Evolutionary conservation across 805 yeast species (phyloP).

Genomic region (Hanseniaspora thailandica): DNA sequence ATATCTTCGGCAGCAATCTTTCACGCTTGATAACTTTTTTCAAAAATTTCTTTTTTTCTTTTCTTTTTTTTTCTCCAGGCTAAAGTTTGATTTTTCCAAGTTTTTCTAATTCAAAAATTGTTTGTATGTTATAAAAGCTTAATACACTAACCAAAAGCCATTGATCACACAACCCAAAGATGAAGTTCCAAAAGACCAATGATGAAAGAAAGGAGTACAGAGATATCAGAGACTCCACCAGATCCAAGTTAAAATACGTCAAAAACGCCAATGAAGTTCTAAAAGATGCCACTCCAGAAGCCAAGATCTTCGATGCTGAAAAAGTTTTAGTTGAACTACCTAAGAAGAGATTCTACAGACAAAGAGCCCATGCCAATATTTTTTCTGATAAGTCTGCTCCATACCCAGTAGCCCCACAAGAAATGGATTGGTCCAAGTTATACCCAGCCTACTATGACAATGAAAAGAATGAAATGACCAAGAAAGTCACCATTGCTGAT

Average conservation of each 20-base stretch:
- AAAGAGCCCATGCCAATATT: constrained; percentile 95
- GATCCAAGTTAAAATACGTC: constrained; percentile 39
- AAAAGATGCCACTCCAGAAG: constrained; percentile 17
- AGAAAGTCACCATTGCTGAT: constrained; percentile 75
- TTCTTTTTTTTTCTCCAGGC: not conserved
- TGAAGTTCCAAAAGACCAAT: constrained; percentile 14
- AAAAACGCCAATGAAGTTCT: constrained; percentile 31
- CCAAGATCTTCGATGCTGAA: constrained; percentile 11
- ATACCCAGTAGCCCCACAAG: constrained; percentile 68
- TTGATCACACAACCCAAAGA: not conserved
- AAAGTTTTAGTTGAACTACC: constrained; percentile 43
- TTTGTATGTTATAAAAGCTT: not conserved
- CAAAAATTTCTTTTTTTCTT: not conserved
- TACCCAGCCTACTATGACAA: constrained; percentile 52
- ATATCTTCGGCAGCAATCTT: no score
- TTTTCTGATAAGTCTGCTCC: constrained; percentile 89
- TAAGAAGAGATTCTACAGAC: constrained; percentile 78
- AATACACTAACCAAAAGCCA: not conserved
- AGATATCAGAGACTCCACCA: constrained; percentile 38
- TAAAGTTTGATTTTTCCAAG: not conserved
- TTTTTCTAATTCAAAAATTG: not conserved
- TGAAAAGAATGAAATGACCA: constrained; percentile 30
- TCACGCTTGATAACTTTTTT: not conserved
- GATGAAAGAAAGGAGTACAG: constrained; percentile 33
- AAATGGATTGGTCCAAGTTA: constrained; percentile 75